Evolutionary conservation across 2,329 filamentous ascomycete species (phyloP).

Genomic region (Pochonia chlamydosporia): DNA sequence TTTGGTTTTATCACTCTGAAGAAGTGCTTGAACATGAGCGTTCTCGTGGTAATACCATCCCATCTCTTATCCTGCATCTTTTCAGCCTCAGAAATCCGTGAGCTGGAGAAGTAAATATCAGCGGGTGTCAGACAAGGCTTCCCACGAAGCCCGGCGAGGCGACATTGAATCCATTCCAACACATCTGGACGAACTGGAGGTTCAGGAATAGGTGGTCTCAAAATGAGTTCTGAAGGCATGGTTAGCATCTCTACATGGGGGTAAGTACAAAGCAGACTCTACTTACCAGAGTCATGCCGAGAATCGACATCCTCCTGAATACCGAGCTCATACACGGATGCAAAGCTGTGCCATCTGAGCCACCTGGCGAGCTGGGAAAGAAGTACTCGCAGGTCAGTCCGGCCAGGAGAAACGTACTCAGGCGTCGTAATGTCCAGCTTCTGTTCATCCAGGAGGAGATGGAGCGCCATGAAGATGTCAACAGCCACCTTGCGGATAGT

Average conservation of each 20-base stretch:
- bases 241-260: conserved; percentile 7
- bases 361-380: conserved; percentile 76
- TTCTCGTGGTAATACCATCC: conserved; percentile 55
- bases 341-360: conserved; percentile 63
- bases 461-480: conserved; percentile 68
- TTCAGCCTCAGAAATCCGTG: conserved; percentile 28
- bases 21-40: conserved; percentile 62
- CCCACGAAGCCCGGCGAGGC: conserved; percentile 32
- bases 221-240: conserved; percentile 21
- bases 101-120: conserved; percentile 37
- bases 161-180: conserved; percentile 48
- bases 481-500: conserved; percentile 55
- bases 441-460: conserved; percentile 83
- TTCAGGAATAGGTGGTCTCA: conserved; percentile 26
- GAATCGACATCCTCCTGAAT: conserved; percentile 42
- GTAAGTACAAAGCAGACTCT: not conserved
- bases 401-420: conserved; percentile 37
- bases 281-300: conserved; percentile 34
- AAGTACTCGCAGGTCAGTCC: conserved; percentile 59
- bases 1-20: conserved; percentile 51
- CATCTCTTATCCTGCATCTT: conserved; percentile 33
- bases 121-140: conserved; percentile 36
- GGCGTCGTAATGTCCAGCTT: conserved; percentile 64
- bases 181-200: conserved; percentile 33
- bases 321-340: conserved; percentile 44